Base-by-base conservation (phyloP, 805 yeast genomes). In the Cyberlindnera mississippiensis region DNA sequence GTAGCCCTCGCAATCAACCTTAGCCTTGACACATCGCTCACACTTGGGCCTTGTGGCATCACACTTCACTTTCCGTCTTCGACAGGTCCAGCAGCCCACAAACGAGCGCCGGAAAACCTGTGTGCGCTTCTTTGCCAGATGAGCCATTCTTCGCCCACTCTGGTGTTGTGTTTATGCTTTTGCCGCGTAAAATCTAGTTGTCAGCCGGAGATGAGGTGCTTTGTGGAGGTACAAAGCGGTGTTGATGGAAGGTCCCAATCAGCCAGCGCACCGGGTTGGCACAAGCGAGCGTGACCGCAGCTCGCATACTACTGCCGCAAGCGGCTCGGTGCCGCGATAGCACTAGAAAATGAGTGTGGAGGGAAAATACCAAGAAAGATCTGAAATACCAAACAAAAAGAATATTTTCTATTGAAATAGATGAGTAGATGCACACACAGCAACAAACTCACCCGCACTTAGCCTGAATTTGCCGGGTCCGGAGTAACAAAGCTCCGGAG, bases 1-100 rank as follows among this genome's bases (percentile, higher is more conserved):
- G 56, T 87, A 89, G 1, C 96, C 96, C 29, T 82, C 88, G 56
- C 96, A 89, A 2, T 67, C 62, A 30, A 84, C 56, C 2, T 80
- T 78, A 0, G 88, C 73, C 53, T 77, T 79, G 18, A 64, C 61
- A 60, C 96, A 89, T 45, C 84, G 71, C 11, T 62, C 56, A 63
- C 96, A 89, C 7, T 62, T 55, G 0, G 96, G 96, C 49, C 74
- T 72, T 17, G 67, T 64, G 30, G 82, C 69, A 59, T 88, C 96
- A 62, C 96, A 89, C 41, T 85, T 80, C 35, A 88, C 80, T 57
- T 87, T 85, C 33, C 96, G 61, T n/a, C 82, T 64, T 33, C 96
- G 71, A 57, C 96, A 88, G 0, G 96, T 85, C 77, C 89, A 87
- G 57, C 96, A 88, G 0, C 96, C 96, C 1, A 83, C 78, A 52